Evolutionary conservation across 2,329 filamentous ascomycete species (phyloP).

Genomic region (Thermomyces lanuginosus): DNA sequence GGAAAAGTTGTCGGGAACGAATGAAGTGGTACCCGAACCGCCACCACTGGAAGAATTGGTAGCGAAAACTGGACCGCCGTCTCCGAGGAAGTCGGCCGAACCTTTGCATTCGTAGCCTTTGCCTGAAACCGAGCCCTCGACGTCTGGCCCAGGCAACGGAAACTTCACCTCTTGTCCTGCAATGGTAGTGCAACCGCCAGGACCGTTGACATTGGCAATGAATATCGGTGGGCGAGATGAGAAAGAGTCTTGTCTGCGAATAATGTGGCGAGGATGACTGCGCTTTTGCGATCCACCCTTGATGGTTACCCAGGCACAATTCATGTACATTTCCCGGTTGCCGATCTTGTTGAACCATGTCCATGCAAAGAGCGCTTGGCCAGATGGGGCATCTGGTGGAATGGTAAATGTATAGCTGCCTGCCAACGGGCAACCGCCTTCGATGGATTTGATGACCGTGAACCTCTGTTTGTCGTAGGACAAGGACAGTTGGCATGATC

Average conservation of each 20-base stretch:
- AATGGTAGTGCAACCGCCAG: constrained; percentile 40
- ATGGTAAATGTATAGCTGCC: constrained; percentile 49
- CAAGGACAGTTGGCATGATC: constrained; percentile 60
- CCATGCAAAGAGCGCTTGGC: constrained; percentile 54
- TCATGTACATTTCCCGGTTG: constrained; percentile 78
- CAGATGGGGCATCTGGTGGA: constrained; percentile 44
- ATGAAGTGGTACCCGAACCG: constrained; percentile 2
- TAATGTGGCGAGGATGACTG: constrained; percentile 7
- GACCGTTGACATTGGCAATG: constrained; percentile 46
- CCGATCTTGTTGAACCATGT: constrained; percentile 61
- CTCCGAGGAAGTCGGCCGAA: constrained; percentile 16
- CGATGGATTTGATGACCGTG: constrained; percentile 49
- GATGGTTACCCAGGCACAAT: constrained; percentile 58
- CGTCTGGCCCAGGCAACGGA: constrained; percentile 47
- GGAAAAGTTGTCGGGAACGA: constrained; percentile 5
- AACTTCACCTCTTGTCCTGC: constrained; percentile 46
- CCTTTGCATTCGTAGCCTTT: constrained; percentile 20
- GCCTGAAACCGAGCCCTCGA: constrained; percentile 21
- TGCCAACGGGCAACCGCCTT: constrained; percentile 39
- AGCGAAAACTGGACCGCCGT: constrained; percentile 5
- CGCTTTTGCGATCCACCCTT: constrained; percentile 11
- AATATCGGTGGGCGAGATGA: constrained; percentile 49
- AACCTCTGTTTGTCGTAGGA: constrained; percentile 59
- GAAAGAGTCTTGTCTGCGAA: constrained; percentile 24
- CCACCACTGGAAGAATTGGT: constrained; percentile 1